phyloP scores from a whole-genome alignment of 2,329 filamentous ascomycete species.

The Pleoardoris graminearum region DNA sequence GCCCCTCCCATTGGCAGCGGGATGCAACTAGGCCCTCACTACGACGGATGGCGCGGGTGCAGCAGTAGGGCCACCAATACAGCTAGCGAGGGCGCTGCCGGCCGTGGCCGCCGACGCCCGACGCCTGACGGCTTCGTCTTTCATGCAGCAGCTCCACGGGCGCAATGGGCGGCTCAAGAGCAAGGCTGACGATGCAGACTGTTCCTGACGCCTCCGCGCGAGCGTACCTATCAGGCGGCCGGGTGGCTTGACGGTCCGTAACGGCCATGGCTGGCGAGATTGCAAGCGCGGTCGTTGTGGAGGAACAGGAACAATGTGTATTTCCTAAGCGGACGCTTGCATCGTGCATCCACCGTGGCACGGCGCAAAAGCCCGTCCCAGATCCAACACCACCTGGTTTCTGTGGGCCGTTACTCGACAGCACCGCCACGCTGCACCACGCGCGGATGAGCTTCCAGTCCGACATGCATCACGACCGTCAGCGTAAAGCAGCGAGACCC shows the following conservation, averaged over 20 bases:
- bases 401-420: slow-evolving; percentile 29
- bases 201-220: slow-evolving; percentile 49
- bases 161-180: slow-evolving; percentile 43
- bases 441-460: slow-evolving; percentile 27
- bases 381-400: neutral
- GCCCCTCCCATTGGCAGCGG: slow-evolving; percentile 29
- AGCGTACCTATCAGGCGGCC: slow-evolving; percentile 16
- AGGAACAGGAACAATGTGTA: neutral
- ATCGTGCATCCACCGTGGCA: neutral
- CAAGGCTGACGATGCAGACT: slow-evolving; percentile 46
- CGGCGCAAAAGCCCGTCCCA: neutral
- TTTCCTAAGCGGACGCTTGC: neutral
- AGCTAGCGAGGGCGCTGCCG: slow-evolving; percentile 20
- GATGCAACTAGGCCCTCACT: slow-evolving; percentile 35
- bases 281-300: slow-evolving; percentile 19
- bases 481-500: slow-evolving; percentile 37
- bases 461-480: slow-evolving; percentile 13
- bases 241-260: slow-evolving; percentile 35
- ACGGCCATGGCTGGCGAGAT: slow-evolving; percentile 26
- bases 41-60: slow-evolving; percentile 43
- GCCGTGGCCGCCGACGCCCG: slow-evolving; percentile 17
- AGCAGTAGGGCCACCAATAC: slow-evolving; percentile 29
- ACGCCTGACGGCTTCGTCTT: slow-evolving; percentile 26
- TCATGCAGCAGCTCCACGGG: slow-evolving; percentile 35
- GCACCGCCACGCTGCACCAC: slow-evolving; percentile 31